Base-by-base conservation (phyloP, 352 stramenopile genomes). In the Globisporangium polare region DNA sequence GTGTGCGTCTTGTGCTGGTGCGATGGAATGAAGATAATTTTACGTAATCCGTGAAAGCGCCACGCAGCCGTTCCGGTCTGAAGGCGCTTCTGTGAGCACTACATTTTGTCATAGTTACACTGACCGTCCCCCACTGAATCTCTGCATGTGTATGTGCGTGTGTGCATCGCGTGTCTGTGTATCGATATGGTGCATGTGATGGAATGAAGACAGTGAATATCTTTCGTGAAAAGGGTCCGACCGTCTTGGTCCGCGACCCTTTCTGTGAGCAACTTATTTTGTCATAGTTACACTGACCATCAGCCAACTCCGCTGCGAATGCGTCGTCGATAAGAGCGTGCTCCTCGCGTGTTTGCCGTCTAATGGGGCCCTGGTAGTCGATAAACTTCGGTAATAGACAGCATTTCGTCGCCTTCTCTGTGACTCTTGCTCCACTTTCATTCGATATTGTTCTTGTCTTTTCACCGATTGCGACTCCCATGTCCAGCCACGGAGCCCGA, bases 241-340 rank as follows among this genome's bases (percentile, higher is more conserved):
- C 72, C 70, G 74, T 83, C 69, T 80, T 77, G 74, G 74, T 68
- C 41, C 67, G 70, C 68, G 56, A 61, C 67, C 57, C 68, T 51
- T 83, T 83, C 68, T 77, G 68, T 83, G 74, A 83, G 72, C 72
- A 75, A 51, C n/a, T 72, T 75, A 65, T 74, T 81, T 78, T 85
- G 76, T 85, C 76, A 85, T 85, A 85, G 76, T 85, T 85, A 85
- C 76, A 85, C 76, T 85, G 76, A 85, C 76, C 76, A 85, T 85
- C 66, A 57, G 22, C 2, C 60, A 65, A 64, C n/a, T n/a, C 50
- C n/a, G 1, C 20, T 39, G 8, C 20, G n/a, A 29, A 17, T 50
- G 18, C 22, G 20, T n/a, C n/a, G 15, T 50, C 33, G 9, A 27
- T 17, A 6, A 50, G n/a, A 15, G 22, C 7, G 12, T 27, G 20